phyloP scores from a whole-genome alignment of 2,329 filamentous ascomycete species.

The Alternaria solani region DNA sequence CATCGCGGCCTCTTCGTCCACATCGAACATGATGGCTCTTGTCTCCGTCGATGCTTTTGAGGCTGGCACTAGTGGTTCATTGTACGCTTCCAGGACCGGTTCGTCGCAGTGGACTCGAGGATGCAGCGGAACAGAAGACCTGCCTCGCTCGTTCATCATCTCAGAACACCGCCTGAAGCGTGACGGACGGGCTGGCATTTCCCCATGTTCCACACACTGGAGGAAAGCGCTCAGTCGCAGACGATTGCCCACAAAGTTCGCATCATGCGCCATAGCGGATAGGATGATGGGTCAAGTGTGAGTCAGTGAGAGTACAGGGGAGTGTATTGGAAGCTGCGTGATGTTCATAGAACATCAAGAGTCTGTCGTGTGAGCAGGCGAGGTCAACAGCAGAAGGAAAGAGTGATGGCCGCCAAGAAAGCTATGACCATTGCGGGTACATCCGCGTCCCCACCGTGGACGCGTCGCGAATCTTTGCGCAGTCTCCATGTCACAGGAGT shows the following conservation, averaged over 20 bases:
- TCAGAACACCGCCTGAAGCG: slow-evolving; percentile 28
- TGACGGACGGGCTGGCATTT: slow-evolving; percentile 33
- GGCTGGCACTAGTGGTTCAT: not conserved
- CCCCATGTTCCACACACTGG: slow-evolving; percentile 26
- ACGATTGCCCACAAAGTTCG: slow-evolving; percentile 34
- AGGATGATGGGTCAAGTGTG: not conserved
- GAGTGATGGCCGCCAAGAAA: slow-evolving; percentile 26
- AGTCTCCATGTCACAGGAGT: slow-evolving; percentile 12
- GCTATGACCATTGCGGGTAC: slow-evolving; percentile 22
- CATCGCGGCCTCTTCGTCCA: not conserved
- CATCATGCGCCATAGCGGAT: slow-evolving; percentile 29
- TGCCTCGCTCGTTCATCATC: not conserved
- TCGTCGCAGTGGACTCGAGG: not conserved
- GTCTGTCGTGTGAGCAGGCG: not conserved
- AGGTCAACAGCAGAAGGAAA: not conserved
- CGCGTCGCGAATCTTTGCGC: slow-evolving; percentile 16
- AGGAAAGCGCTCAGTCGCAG: slow-evolving; percentile 39
- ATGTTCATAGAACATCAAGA: not conserved
- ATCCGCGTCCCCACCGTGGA: slow-evolving; percentile 7
- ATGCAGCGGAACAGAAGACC: not conserved
- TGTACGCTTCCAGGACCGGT: not conserved
- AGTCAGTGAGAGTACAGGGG: not conserved
- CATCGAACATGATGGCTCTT: not conserved
- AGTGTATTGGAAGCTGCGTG: not conserved
- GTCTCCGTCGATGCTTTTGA: not conserved